A percentile compares a stretch with the other conserved stretches of the same genome.
Conservation (phyloP, 805 yeast genomes). For the Osmozyma mogii region DNA sequence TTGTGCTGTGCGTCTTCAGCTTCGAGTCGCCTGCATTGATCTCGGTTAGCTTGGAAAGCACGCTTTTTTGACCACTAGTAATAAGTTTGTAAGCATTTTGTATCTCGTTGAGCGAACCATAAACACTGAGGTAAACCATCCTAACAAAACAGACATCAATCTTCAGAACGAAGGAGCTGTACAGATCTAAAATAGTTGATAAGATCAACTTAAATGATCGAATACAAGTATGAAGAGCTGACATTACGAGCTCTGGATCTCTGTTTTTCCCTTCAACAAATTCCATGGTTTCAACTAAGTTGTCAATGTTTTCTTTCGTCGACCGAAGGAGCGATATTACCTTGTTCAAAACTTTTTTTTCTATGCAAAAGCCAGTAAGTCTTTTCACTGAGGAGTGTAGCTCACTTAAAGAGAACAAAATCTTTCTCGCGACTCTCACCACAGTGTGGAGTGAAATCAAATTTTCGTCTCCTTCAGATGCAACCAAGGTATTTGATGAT, state of each 20-base stretch:
- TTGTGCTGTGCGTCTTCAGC: no score
- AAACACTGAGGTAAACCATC: constrained; percentile 21
- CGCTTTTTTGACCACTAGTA: no score
- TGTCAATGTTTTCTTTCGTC: constrained; percentile 48
- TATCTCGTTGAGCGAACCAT: constrained; percentile 59
- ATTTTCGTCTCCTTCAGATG: no score
- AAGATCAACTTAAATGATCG: constrained; percentile 47
- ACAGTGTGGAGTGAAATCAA: constrained; percentile 10
- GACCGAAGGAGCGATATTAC: constrained; percentile 44
- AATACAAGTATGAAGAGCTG: constrained; percentile 26
- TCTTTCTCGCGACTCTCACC: constrained; percentile 48
- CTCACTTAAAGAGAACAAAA: constrained; percentile 56
- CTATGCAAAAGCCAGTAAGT: constrained; percentile 50
- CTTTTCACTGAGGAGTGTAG: constrained; percentile 52
- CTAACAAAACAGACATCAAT: constrained; percentile 55
- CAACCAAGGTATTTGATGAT: no score
- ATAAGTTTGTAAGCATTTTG: constrained; percentile 54
- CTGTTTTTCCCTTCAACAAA: constrained; percentile 32
- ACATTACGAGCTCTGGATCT: constrained; percentile 18
- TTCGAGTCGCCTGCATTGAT: no score
- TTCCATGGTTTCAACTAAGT: constrained; percentile 50
- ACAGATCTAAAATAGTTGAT: constrained; percentile 39
- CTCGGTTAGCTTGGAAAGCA: no score
- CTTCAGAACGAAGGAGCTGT: constrained; percentile 41
- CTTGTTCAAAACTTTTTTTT: constrained; percentile 45